Evolutionary conservation across 768 basidiomycete genomes (phyloP).

Genomic region (Amanita brunnescens): DNA sequence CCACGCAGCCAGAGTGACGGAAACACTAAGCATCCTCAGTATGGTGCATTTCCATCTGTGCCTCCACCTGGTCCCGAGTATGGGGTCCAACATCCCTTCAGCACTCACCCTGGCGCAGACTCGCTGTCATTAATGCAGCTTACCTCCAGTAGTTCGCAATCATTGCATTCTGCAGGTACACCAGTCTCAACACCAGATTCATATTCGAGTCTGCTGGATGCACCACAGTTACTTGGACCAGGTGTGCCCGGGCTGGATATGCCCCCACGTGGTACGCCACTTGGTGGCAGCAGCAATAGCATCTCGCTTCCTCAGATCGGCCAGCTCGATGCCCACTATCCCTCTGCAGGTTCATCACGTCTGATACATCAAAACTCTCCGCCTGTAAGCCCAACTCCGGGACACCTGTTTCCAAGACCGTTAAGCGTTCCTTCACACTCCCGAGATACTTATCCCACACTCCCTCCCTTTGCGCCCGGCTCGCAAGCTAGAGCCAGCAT

Average conservation of each 20-base stretch:
- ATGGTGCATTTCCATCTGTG: slow-evolving; percentile 38
- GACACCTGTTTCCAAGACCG: not conserved
- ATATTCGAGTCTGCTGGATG: slow-evolving; percentile 23
- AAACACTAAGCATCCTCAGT: slow-evolving; percentile 44
- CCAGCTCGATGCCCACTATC: not conserved
- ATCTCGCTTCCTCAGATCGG: not conserved
- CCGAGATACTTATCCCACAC: slow-evolving; percentile 24
- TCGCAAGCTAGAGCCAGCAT: slow-evolving; percentile 8
- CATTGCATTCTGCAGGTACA: not conserved
- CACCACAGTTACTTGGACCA: slow-evolving; percentile 41
- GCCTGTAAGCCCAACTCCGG: slow-evolving; percentile 3
- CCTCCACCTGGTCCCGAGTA: slow-evolving; percentile 32
- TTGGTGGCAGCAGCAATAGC: not conserved
- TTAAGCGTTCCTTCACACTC: slow-evolving; percentile 9
- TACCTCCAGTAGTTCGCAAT: not conserved
- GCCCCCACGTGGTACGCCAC: slow-evolving; percentile 15
- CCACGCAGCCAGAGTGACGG: slow-evolving; percentile 55
- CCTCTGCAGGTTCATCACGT: not conserved
- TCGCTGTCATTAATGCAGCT: not conserved
- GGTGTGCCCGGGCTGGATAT: slow-evolving; percentile 38
- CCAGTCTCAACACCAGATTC: slow-evolving; percentile 16
- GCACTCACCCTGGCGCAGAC: slow-evolving; percentile 1
- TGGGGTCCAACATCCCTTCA: slow-evolving; percentile 10
- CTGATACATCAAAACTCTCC: not conserved
- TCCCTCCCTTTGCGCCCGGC: slow-evolving; percentile 25